Base-by-base conservation (phyloP, 108 stramenopile genomes). In the Conticribra weissflogii region DNA sequence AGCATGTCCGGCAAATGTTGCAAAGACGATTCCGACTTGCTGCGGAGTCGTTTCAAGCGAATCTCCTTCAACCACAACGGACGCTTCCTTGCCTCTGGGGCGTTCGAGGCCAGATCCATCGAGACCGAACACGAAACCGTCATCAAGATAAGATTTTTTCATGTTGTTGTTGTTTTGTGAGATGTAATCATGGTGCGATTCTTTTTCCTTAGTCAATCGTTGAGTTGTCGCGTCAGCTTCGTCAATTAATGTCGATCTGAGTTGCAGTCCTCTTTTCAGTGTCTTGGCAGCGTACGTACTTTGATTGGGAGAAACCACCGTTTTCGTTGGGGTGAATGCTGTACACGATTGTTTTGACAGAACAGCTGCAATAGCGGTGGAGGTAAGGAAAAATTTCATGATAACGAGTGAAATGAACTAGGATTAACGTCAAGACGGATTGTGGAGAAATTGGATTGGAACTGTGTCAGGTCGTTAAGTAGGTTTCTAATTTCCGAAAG, bases 121-220 rank as follows among this genome's bases (percentile, higher is more conserved):
- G 44, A 92, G 77, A 24, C 91, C 91, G 63, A 90, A 92, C 2
- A 92, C 84, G 55, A 92, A 92, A 31, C 91, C 91, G 68, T 92
- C 91, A 44, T 90, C 86, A 8, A 82, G 68, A 27, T 84, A 88
- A 2, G 74, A 76, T 54, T 81, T 84, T 34, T 59, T 47, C 1
- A 3, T 24, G n/a, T 63, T 54, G 0, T 44, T 27, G 44, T 24
- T 25, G 0, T 24, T 49, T 55, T 62, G 52, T 15, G 53, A 18
- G 18, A 62, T 54, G 71, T 54, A 62, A 22, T 51, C 19, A 0
- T 17, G 25, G 21, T 61, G 22, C 18, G 45, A 29, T 24, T 12
- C 7, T 46, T 71, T 8, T 31, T 71, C 71, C 17, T 71, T 53
- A 44, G 59, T 33, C 27, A 57, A 2, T 53, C 25, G 36, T 19